These are phyloP conservation scores for Cantharellus anzutake DNA, from an alignment of 768 basidiomycete genomes.

Conservation along the genomic window DNA sequence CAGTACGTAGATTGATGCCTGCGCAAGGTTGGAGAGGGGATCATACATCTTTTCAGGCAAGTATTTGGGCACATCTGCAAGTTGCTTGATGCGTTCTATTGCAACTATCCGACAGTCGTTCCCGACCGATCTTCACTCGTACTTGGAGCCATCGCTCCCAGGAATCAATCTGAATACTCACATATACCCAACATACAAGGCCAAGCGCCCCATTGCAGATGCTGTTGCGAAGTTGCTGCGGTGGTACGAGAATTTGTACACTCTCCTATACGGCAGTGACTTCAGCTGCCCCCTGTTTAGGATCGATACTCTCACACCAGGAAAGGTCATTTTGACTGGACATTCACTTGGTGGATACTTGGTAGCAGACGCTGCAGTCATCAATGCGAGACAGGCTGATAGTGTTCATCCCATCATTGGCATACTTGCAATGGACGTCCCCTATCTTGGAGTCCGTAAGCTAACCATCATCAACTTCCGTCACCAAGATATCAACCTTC, in stretches of 20 bases:
- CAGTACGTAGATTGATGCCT: too few relatives aligned
- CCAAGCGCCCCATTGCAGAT: constrained; percentile 1
- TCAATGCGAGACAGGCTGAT: not conserved
- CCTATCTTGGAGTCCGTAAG: constrained; percentile 3
- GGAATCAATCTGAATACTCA: constrained; percentile 3
- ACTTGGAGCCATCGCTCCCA: not conserved
- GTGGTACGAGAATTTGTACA: not conserved
- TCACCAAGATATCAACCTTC: too few relatives aligned
- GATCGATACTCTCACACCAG: not conserved
- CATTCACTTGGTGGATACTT: constrained; percentile 4
- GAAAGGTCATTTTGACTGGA: not conserved
- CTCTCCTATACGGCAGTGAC: not conserved
- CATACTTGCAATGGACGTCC: constrained; percentile 5
- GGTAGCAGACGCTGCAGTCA: constrained; percentile 4
- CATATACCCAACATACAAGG: constrained; percentile 9
- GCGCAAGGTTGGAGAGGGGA: constrained; percentile 8
- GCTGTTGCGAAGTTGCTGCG: not conserved
- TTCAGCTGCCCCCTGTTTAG: not conserved
- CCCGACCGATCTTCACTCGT: constrained; percentile 6
- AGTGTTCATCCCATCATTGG: constrained; percentile 2
- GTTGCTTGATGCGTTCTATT: not conserved
- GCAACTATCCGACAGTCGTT: not conserved
- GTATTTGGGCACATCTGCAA: not conserved
- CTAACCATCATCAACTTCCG: too few relatives aligned
- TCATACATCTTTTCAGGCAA: constrained; percentile 6